Base-by-base conservation (phyloP, 176 grass and related monocot species). In the Tillandsia fasciculata region DNA sequence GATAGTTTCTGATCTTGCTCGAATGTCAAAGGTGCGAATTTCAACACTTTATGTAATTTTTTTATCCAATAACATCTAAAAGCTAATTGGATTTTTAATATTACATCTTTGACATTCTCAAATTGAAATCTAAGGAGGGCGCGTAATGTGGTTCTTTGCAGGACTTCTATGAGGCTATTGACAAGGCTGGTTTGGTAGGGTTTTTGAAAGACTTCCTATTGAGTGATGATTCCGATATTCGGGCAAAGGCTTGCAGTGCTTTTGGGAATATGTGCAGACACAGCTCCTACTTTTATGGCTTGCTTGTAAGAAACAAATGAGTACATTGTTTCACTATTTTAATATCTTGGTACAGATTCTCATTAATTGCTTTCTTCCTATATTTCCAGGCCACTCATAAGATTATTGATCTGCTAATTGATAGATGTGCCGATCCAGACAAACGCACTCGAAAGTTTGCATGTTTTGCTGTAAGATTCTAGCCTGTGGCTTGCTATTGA, bases 181-280 rank as follows among this genome's bases (percentile, higher is more conserved):
- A 83, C 75, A 90, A 90, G 68, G 86, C 89, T 50, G 86, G 89
- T 15, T 66, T 96, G 68, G 64, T 97, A 64, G 79, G 73, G 24
- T 83, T 83, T 83, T 65, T 97, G 51, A 97, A 90, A 76, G 81
- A 83, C 14, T 90, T 77, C 67, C 65, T 97, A 54, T 74, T 59
- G 12, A 83, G 69, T 74, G 86, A 84, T 63, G 86, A 83, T 73
- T 80, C 88, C 22, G 93, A 97, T 82, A 75, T 97, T 76, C 86
- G 93, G 83, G 93, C 93, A 74, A 97, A 97, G 87, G 82, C 93
- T 71, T 97, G 93, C 73, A 92, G 89, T 85, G 93, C 89, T 64
- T 87, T 97, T 81, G 93, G 93, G 63, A 97, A 97, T 74, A 92
- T 97, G 93, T 97, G 93, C 29, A 83, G 93, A 8, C 93, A 97